Percentiles rank a stretch among this genome's conserved stretches.
Conservation (phyloP, 2,329 filamentous ascomycete genomes). For the Botrytis cinerea region DNA sequence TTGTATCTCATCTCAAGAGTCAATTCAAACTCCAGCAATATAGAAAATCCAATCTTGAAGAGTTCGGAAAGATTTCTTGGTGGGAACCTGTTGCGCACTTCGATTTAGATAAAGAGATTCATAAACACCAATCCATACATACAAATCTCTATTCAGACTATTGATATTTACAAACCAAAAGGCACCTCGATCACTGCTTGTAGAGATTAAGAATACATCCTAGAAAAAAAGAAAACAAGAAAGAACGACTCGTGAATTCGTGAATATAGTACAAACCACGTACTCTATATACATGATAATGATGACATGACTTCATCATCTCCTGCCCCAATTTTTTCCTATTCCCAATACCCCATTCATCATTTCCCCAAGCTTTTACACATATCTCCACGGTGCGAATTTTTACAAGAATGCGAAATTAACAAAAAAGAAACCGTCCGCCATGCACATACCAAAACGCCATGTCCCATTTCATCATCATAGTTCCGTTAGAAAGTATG, state of each 20-base stretch:
- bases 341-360: not conserved
- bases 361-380: not conserved
- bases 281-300: not conserved
- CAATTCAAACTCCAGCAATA: not conserved
- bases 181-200: not conserved
- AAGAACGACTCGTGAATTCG: slow-evolving; percentile 4
- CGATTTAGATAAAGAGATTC: not conserved
- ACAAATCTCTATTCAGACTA: not conserved
- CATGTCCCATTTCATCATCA: not conserved
- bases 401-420: not conserved
- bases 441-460: not conserved
- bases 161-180: not conserved
- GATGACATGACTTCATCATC: slow-evolving; percentile 2
- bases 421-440: too few species aligned
- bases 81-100: too few species aligned
- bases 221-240: not conserved
- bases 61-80: not conserved
- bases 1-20: too few species aligned
- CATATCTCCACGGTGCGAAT: not conserved
- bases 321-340: not conserved
- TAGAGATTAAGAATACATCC: not conserved
- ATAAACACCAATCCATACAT: not conserved
- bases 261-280: not conserved
- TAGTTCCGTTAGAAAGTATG: not conserved
- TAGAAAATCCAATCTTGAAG: not conserved